Percentiles rank a stretch among this genome's conserved stretches.
Evolutionary conservation across 1,284 basidiomycete species (phyloP).

Genomic region (Trametes versicolor): DNA sequence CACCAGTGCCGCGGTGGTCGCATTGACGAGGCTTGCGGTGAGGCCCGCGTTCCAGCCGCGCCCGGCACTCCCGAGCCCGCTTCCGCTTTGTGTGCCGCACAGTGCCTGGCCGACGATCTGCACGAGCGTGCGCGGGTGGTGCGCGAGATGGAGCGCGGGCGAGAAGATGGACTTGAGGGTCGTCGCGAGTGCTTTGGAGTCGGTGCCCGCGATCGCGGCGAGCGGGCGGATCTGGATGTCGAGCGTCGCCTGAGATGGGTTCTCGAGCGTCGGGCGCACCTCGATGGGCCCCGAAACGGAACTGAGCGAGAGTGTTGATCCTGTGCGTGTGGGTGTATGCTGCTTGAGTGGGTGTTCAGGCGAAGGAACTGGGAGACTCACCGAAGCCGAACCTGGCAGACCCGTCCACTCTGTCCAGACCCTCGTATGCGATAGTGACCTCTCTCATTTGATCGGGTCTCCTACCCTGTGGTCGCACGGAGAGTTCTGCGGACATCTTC

Average conservation of each 20-base stretch:
- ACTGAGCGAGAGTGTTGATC: slow-evolving; percentile 61
- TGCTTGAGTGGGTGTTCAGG: background rate
- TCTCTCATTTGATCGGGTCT: slow-evolving; percentile 40
- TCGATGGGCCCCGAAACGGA: slow-evolving; percentile 84
- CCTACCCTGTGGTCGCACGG: slow-evolving; percentile 43
- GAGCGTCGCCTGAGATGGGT: slow-evolving; percentile 75
- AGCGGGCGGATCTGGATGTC: slow-evolving; percentile 77
- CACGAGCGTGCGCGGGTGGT: slow-evolving; percentile 73
- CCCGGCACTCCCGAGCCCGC: slow-evolving; percentile 40
- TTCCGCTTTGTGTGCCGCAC: slow-evolving; percentile 45
- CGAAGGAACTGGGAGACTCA: slow-evolving; percentile 38
- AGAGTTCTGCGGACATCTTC: slow-evolving; percentile 14
- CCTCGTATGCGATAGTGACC: slow-evolving; percentile 50
- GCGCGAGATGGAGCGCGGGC: slow-evolving; percentile 66
- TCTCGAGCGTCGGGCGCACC: slow-evolving; percentile 69
- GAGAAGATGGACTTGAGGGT: slow-evolving; percentile 64
- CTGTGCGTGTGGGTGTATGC: slow-evolving; percentile 39
- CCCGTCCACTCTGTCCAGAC: slow-evolving; percentile 68
- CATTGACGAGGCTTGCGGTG: slow-evolving; percentile 72
- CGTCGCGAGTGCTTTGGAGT: slow-evolving; percentile 65
- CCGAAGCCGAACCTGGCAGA: slow-evolving; percentile 75
- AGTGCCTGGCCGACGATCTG: slow-evolving; percentile 77
- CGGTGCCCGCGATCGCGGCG: slow-evolving; percentile 69
- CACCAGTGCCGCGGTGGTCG: slow-evolving; percentile 70
- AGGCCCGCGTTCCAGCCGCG: slow-evolving; percentile 43